Evolutionary conservation across 2,329 filamentous ascomycete genomes (phyloP), one percentile per base, ranked within the genome.

Genomic region (Trichoderma oligosporum): DNA sequence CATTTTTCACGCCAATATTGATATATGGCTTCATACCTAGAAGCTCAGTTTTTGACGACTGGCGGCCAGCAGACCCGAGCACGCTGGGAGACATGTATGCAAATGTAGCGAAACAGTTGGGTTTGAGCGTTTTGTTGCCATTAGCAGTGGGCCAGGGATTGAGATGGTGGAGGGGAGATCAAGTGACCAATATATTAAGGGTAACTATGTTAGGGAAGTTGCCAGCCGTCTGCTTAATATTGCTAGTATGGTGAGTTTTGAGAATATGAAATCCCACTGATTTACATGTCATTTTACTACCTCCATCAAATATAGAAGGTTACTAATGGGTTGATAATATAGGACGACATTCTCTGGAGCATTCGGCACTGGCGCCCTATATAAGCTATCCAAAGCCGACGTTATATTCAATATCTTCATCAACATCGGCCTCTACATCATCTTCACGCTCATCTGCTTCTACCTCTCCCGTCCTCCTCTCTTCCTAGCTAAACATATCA

Each of bases 311-410:
- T n/a, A n/a, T n/a, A n/a, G n/a, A n/a, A n/a, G n/a, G n/a, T n/a
- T n/a, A 54, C 11, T 2, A 11, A 20, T 2, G n/a, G n/a, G n/a
- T 1, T 31, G 6, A 7, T 35, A 14, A 6, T 1, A 72, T 2
- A 88, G 85, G 86, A 82, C 83, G 8, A 86, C 85, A 0, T 87
- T 85, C 64, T 86, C 84, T n/a, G 77, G 79, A 24, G 80, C 80
- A 4, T 89, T 89, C 65, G 76, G 82, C 25, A 87, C 83, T 0
- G 78, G 79, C 0, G 85, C 85, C 0, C 79, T 89, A 29, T 76
- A 80, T 39, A 69, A 74, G 18, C 75, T 88, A 22, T 82, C 82
- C 1, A 74, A 77, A 2, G 77, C 79, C 38, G 87, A 85, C 46
- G 75, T 89, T 35, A 68, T 87, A 38, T 88, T 89, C 69, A 79